phyloP scores from a whole-genome alignment of 1,139 yeast genomes.

The Geotrichum histeridarum region DNA sequence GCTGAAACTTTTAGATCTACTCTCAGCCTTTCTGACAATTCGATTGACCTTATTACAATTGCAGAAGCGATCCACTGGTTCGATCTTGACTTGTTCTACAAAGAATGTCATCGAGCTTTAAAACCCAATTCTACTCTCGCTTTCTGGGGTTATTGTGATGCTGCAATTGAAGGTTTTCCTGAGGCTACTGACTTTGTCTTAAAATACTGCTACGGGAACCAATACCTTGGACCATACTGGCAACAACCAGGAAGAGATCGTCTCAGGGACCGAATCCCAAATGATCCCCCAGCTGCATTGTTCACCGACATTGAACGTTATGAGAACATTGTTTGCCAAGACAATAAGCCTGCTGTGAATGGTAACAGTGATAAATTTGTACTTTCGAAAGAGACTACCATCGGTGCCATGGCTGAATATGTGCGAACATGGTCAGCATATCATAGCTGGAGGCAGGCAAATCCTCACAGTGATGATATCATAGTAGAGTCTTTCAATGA shows the following conservation, averaged over 20 bases:
- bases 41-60: conserved; percentile 60
- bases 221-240: conserved; percentile 65
- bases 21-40: conserved; percentile 27
- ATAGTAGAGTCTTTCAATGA: conserved; percentile 43
- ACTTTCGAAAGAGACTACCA: conserved; percentile 27
- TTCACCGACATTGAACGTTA: conserved; percentile 41
- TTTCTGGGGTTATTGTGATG: conserved; percentile 77
- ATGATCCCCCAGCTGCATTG: conserved; percentile 42
- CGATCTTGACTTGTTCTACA: conserved; percentile 50
- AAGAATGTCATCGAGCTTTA: conserved; percentile 47
- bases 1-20: conserved; percentile 32
- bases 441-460: conserved; percentile 54
- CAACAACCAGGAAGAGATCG: conserved; percentile 64
- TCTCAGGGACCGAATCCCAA: conserved; percentile 40
- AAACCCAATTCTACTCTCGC: conserved; percentile 62
- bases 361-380: conserved; percentile 6
- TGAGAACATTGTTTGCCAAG: conserved; percentile 32
- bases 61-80: conserved; percentile 85
- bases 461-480: conserved; percentile 34
- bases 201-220: conserved; percentile 43
- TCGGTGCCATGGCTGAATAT: conserved; percentile 42
- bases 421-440: conserved; percentile 49
- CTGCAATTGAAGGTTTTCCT: conserved; percentile 43
- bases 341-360: conserved; percentile 18
- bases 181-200: conserved; percentile 42